Evolutionary conservation across 2,329 filamentous ascomycete species (phyloP), one percentile per base, ranked within the genome.

Genomic region (Cladorrhinum sp.): DNA sequence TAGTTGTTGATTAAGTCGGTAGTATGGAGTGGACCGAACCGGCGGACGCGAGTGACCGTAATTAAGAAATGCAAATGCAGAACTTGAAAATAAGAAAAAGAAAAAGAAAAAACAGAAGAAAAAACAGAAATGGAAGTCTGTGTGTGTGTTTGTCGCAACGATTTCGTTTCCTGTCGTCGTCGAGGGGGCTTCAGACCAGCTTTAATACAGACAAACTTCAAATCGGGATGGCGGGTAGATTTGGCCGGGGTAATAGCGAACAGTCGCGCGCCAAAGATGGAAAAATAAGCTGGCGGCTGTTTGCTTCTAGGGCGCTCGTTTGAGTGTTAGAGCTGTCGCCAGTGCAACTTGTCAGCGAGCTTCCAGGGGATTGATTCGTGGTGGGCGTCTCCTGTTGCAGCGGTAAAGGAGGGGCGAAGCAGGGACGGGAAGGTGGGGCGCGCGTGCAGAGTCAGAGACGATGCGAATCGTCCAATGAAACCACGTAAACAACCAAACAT

Each of bases 261-360:
- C 58, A 66, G 64, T 68, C 67, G 66, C 67, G 66, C 67, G 67
- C 64, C 63, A 67, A 67, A 66, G 10, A 3, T 45, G 3, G 25
- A 32, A 50, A 55, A 55, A 32, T 41, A 55, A 38, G 48, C 45
- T 56, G 59, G 51, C 54, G 36, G 62, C 57, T 55, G 58, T 62
- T 57, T 59, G 56, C 56, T 57, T 57, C 45, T 60, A 55, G 50
- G 51, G 58, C 58, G 59, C 36, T 59, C 60, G 56, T 51, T 55
- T 60, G 62, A 50, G 62, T 67, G 68, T 69, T 69, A 64, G 67
- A 69, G 67, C 60, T 69, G 66, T 69, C 68, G 68, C 68, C 64
- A 55, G 62, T 69, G 64, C 62, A 56, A 66, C 67, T 60, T 60
- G 62, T 64, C 55, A 61, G 59, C 58, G 32, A 50, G 55, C 54